phyloP scores from a whole-genome alignment of 177 flowering plant species.

The Vitis hybrid region DNA sequence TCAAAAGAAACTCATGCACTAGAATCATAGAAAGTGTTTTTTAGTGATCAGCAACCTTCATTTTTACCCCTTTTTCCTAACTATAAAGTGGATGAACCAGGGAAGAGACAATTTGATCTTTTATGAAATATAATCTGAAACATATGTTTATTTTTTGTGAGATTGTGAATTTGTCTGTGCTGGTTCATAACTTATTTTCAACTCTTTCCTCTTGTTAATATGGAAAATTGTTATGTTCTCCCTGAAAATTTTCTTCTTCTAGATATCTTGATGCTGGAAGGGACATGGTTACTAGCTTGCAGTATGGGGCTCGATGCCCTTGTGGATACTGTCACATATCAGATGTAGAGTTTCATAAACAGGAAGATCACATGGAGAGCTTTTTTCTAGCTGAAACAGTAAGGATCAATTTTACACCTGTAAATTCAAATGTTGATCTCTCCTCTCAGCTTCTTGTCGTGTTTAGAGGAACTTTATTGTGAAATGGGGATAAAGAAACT shows the following conservation, averaged over 20 bases:
- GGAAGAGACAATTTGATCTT: neutral
- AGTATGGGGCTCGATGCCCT: slow-evolving; percentile 92
- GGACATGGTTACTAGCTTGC: slow-evolving; percentile 92
- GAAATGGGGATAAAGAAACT: neutral
- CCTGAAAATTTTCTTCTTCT: slow-evolving; percentile 7
- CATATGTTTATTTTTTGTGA: neutral
- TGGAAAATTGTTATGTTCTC: no score
- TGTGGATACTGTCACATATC: slow-evolving; percentile 98
- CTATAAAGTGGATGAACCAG: neutral
- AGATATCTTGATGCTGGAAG: slow-evolving; percentile 97
- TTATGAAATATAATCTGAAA: neutral
- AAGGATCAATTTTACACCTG: slow-evolving; percentile 23
- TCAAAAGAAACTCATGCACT: neutral
- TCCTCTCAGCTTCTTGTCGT: neutral
- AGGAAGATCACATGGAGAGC: slow-evolving; percentile 99
- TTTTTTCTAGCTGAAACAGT: slow-evolving; percentile 99
- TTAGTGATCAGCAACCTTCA: no score
- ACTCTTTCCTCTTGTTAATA: neutral
- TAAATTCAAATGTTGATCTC: neutral
- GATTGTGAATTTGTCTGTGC: neutral
- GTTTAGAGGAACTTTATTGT: neutral
- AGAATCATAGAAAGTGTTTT: neutral
- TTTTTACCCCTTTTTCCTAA: no score
- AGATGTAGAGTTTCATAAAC: slow-evolving; percentile 90
- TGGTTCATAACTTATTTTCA: neutral